Conservation (phyloP, 2,329 filamentous ascomycete species). For the Colletotrichum sp. region DNA sequence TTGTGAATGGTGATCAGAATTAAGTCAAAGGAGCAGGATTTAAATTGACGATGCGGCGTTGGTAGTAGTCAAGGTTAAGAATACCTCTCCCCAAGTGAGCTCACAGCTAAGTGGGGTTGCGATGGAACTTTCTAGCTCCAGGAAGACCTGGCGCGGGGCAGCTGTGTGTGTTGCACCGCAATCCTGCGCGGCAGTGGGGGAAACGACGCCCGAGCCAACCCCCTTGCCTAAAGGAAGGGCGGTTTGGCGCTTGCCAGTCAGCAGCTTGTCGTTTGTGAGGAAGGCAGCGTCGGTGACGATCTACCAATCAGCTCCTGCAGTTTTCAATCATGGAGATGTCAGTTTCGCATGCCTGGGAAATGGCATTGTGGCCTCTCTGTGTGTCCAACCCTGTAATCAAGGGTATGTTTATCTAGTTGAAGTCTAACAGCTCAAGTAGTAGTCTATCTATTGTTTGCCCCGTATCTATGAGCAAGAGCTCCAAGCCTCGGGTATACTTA, state of each 20-base stretch:
- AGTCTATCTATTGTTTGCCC: background rate
- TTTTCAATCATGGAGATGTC: background rate
- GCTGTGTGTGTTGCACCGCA: background rate
- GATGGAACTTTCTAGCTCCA: constrained; percentile 8
- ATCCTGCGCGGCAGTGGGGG: background rate
- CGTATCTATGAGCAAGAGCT: background rate
- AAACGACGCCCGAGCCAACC: background rate
- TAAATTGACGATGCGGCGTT: background rate
- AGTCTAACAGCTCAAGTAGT: background rate
- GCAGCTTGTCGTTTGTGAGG: background rate
- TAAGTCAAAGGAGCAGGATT: background rate
- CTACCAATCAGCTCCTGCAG: background rate
- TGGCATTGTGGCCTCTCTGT: background rate
- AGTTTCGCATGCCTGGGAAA: background rate
- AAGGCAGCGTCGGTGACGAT: background rate
- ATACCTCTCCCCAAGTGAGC: background rate
- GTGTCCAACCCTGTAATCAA: background rate
- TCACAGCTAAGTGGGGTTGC: constrained; percentile 1
- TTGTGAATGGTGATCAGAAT: background rate
- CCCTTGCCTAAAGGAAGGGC: background rate
- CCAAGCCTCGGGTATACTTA: background rate
- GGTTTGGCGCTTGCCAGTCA: background rate
- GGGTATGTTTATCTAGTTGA: background rate
- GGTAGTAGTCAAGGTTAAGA: background rate
- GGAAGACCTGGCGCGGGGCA: background rate